Conservation (phyloP, 2,329 filamentous ascomycete genomes). For the Paecilomyces sp. region DNA sequence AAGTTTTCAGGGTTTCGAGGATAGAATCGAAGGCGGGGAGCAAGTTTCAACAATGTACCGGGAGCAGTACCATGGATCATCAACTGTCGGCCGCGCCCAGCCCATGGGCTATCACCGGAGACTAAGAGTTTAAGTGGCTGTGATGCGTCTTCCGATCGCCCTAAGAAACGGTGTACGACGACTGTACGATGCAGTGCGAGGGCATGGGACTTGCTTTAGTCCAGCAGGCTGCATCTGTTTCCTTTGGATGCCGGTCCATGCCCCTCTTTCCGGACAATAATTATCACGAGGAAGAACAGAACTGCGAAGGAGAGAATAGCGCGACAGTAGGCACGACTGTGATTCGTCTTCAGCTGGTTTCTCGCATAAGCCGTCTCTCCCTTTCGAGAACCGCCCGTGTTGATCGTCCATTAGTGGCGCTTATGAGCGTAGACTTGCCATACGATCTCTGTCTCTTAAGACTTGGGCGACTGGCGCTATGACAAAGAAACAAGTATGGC, state of each 20-base stretch:
- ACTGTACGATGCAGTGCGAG: background rate
- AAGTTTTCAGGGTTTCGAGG: background rate
- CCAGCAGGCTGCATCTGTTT: background rate
- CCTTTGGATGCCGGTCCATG: background rate
- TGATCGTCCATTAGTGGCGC: background rate
- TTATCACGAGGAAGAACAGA: background rate
- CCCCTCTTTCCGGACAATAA: background rate
- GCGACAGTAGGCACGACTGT: background rate
- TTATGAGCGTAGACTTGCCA: background rate
- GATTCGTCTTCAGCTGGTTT: background rate
- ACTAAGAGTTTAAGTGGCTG: background rate
- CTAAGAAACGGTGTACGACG: background rate
- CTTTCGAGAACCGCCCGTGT: background rate
- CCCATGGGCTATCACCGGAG: background rate
- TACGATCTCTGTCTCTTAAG: background rate
- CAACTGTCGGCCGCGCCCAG: background rate
- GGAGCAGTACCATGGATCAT: background rate
- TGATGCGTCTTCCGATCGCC: background rate
- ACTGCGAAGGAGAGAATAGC: background rate
- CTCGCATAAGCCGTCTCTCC: background rate
- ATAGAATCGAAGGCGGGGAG: background rate
- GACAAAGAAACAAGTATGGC: background rate
- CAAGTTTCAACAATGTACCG: background rate
- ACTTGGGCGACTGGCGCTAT: background rate
- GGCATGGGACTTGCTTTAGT: background rate